Evolutionary conservation across 495 filamentous ascomycete species (phyloP).

Genomic region (Penicillium egyptiacum): DNA sequence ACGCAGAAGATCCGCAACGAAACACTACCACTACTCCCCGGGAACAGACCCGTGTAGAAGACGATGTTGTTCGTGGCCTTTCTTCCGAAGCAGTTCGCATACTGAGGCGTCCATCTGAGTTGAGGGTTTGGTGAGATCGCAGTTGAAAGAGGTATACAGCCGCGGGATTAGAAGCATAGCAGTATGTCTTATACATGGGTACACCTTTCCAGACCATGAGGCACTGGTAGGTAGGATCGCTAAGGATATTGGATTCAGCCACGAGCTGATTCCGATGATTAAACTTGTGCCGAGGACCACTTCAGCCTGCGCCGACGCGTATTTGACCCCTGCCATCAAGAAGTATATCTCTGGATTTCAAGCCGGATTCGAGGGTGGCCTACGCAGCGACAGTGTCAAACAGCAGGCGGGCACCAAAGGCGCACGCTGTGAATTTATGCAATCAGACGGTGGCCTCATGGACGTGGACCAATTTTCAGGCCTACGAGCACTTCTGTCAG

Average conservation of each 20-base stretch:
- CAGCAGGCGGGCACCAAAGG: constrained; percentile 43
- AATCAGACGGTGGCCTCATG: constrained; percentile 51
- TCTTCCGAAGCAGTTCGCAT: constrained; percentile 46
- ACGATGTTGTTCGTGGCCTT: constrained; percentile 23
- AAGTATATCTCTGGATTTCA: constrained; percentile 84
- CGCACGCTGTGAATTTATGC: constrained; percentile 48
- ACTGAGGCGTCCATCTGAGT: constrained; percentile 27
- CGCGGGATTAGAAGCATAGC: constrained; percentile 45
- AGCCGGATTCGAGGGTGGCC: constrained; percentile 53
- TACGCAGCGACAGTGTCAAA: constrained; percentile 32
- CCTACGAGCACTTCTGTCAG: constrained; percentile 52
- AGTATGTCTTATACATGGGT: constrained; percentile 49
- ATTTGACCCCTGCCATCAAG: constrained; percentile 86
- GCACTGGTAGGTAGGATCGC: constrained; percentile 28
- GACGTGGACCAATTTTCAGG: constrained; percentile 51
- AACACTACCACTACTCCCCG: constrained; percentile 14
- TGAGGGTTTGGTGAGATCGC: constrained; percentile 26
- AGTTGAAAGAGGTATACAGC: constrained; percentile 37
- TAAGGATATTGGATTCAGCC: constrained; percentile 39
- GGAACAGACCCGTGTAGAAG: constrained; percentile 2
- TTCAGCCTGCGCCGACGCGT: constrained; percentile 87
- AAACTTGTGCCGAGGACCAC: constrained; percentile 67
- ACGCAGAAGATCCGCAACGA: constrained; percentile 32
- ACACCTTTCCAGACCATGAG: constrained; percentile 49
- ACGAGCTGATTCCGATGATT: constrained; percentile 76